Evolutionary conservation across 352 stramenopile species (phyloP).

Genomic region (Thalassiosira hispida): DNA sequence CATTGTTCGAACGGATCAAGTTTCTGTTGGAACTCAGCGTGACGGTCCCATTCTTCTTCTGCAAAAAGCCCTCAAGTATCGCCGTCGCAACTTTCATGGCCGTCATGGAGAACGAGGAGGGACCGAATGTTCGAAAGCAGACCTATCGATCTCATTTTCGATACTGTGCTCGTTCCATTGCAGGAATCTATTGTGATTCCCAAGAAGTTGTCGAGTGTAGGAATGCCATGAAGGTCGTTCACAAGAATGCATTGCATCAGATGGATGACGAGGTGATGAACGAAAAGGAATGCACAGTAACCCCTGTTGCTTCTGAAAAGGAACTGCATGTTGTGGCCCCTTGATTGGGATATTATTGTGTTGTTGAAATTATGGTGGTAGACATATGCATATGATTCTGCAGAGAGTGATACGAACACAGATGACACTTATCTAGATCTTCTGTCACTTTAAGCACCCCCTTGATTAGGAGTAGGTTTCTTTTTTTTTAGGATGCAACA

Average conservation of each 20-base stretch:
- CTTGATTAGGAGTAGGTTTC: neutral
- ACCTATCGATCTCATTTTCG: constrained; percentile 27
- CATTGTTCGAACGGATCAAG: constrained; percentile 38
- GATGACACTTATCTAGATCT: too few relatives aligned
- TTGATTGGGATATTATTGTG: neutral
- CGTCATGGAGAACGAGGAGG: constrained; percentile 46
- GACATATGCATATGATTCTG: too few relatives aligned
- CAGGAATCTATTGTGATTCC: constrained; percentile 25
- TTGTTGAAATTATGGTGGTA: neutral
- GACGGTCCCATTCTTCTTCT: constrained; percentile 52
- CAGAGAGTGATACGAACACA: too few relatives aligned
- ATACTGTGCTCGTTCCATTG: constrained; percentile 17
- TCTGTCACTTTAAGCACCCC: too few relatives aligned
- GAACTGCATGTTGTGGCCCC: neutral
- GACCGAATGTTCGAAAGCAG: constrained; percentile 24
- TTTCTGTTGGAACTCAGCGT: constrained; percentile 62
- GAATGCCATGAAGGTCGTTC: constrained; percentile 27
- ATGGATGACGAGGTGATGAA: constrained; percentile 16
- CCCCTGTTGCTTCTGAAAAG: constrained; percentile 1
- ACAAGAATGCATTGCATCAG: constrained; percentile 18
- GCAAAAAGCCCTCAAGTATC: constrained; percentile 51
- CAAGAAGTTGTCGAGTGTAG: constrained; percentile 25
- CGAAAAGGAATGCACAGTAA: neutral
- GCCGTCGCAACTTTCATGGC: constrained; percentile 61
- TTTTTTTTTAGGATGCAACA: too few relatives aligned